Evolutionary conservation across 768 basidiomycete genomes (phyloP), one percentile per base, ranked within the genome.

Genomic region (Mycena galopus): DNA sequence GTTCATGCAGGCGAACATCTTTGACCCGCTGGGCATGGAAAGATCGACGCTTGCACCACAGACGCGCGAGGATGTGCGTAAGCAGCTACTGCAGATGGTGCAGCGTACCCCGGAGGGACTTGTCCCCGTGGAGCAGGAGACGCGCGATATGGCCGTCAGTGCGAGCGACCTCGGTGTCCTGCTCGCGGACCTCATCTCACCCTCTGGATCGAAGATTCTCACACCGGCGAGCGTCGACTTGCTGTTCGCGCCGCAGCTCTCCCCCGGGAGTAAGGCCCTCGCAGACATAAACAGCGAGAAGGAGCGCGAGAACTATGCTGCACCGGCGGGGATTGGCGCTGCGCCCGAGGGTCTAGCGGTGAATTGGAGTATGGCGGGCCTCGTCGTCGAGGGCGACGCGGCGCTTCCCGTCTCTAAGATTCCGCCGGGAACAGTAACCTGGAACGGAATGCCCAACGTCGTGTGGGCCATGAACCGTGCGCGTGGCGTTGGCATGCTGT

Each of bases 401-500:
- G 51, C 58, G 39, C 63, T 69, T 23, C 67, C 67, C 12, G 42
- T 73, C 4, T 71, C 64, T 47, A 10, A 39, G 32, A 59, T 73
- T 6, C 72, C 67, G 27, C 47, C 44, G 37, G 67, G 62, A 11
- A 73, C 72, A 25, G 61, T 73, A 35, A 73, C 67, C 7, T 73
- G 72, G 72, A 73, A 69, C 44, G 72, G 72, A 16, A 73, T 73
- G 72, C 72, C 72, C 1, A 73, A 73, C 55, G 67, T 73, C 11
- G n/a, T n/a, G 58, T 73, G 72, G 72, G 72, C 72, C 50, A 73
- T 73, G 67, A 23, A 73, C 35, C 39, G 67, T 12, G 56, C 69
- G 47, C 33, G 53, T 19, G 72, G 72, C 5, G 67, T 73, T 0
- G 72, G 39, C 12, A 68, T 73, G 51, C 4, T 73, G 29, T 73